A percentile compares a stretch with the other conserved stretches of the same genome.
Conservation (phyloP, 23 red algal genomes). For the Gracilaria domingensis region DNA sequence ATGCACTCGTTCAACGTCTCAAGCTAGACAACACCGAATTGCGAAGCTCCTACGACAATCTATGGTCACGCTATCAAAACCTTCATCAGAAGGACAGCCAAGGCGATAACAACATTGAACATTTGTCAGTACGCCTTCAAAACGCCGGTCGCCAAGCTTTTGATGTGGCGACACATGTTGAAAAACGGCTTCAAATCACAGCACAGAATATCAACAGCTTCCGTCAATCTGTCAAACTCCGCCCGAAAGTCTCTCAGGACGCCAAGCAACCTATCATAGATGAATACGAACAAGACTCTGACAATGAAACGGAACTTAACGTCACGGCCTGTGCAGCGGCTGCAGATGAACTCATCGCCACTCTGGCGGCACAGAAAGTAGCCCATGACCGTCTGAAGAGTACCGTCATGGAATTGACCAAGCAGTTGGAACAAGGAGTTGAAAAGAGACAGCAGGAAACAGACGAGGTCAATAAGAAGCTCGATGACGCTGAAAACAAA, state of each 20-base stretch:
- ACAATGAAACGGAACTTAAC: background rate
- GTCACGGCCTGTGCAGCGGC: slow-evolving; percentile 26
- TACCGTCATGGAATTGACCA: slow-evolving; percentile 57
- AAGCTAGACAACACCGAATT: slow-evolving; percentile 57
- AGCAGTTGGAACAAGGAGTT: slow-evolving; percentile 38
- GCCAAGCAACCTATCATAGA: slow-evolving; percentile 6
- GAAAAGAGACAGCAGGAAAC: slow-evolving; percentile 9
- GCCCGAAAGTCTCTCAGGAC: background rate
- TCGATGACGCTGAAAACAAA: background rate
- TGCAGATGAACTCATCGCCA: slow-evolving; percentile 45
- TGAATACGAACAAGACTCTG: slow-evolving; percentile 54
- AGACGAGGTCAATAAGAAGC: background rate
- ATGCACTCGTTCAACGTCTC: slow-evolving; percentile 48
- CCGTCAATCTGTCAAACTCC: slow-evolving; percentile 19
- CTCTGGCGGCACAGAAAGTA: slow-evolving; percentile 42
- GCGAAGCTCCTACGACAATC: slow-evolving; percentile 47
- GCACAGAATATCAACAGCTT: slow-evolving; percentile 23
- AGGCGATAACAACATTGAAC: slow-evolving; percentile 34
- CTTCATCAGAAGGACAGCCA: background rate
- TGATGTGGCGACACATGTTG: slow-evolving; percentile 38
- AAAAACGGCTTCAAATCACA: slow-evolving; percentile 39
- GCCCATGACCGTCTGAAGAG: slow-evolving; percentile 44
- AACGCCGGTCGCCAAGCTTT: slow-evolving; percentile 46
- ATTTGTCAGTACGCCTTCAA: slow-evolving; percentile 41
- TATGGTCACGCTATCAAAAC: slow-evolving; percentile 61